Percentiles rank a stretch among this genome's conserved stretches.
These are phyloP conservation scores for Aspergillus sp. DNA, from an alignment of 2,329 filamentous ascomycete species.

Conservation along the genomic window DNA sequence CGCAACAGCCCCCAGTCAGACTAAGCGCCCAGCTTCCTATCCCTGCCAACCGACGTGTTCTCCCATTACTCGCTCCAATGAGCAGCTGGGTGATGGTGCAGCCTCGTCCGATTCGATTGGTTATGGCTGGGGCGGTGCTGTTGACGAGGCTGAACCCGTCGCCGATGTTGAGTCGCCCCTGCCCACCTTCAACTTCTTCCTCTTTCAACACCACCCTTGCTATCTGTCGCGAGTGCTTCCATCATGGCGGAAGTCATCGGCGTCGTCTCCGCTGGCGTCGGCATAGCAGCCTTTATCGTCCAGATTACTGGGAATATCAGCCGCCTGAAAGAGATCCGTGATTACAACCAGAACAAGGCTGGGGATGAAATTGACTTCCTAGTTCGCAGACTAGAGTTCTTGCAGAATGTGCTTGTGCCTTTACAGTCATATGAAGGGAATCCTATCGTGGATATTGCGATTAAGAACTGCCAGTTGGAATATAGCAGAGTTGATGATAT, in stretches of 20 bases:
- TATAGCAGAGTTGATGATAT: background rate
- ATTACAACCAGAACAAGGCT: background rate
- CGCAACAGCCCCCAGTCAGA: too few species aligned
- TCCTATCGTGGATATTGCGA: background rate
- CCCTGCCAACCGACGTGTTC: too few species aligned
- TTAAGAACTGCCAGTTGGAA: background rate
- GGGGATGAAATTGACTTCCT: background rate
- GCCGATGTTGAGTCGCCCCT: too few species aligned
- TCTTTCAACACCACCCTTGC: background rate
- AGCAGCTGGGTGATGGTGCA: too few species aligned
- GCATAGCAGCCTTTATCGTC: background rate
- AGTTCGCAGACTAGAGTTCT: background rate
- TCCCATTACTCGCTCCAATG: accelerated
- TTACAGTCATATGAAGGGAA: background rate
- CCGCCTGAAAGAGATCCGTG: background rate
- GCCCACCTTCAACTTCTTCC: background rate
- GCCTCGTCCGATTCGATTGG: too few species aligned
- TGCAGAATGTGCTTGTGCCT: background rate
- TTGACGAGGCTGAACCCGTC: too few species aligned
- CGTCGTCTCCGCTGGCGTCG: background rate
- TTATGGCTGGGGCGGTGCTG: too few species aligned
- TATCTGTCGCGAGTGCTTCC: background rate
- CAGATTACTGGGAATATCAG: background rate
- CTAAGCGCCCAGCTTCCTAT: too few species aligned
- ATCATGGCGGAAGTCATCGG: background rate